Percentiles rank a stretch among this genome's conserved stretches.
These are phyloP conservation scores for Ogataea zsoltii DNA, from an alignment of 805 yeast genomes.

Conservation along the genomic window DNA sequence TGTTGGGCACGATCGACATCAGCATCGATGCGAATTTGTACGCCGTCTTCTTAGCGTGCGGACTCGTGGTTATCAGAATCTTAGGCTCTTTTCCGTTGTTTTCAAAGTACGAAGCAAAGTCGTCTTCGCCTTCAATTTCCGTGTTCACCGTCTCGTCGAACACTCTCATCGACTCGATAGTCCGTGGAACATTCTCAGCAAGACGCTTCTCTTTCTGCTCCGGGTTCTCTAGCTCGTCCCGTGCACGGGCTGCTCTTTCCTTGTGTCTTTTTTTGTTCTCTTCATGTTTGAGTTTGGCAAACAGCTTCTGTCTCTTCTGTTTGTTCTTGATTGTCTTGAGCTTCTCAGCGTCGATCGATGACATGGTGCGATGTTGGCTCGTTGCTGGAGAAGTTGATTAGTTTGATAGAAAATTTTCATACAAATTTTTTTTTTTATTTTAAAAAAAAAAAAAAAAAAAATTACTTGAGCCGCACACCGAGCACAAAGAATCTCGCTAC, in stretches of 20 bases:
- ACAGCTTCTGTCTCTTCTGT: slow-evolving; percentile 75
- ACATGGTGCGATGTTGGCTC: slow-evolving; percentile 14
- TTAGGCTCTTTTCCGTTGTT: slow-evolving; percentile 66
- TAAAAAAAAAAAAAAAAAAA: too few relatives aligned
- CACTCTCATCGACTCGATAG: slow-evolving; percentile 81
- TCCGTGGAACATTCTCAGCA: slow-evolving; percentile 72
- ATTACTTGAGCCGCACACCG: slow-evolving; percentile 1
- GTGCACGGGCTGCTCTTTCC: slow-evolving; percentile 78
- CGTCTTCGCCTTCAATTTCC: slow-evolving; percentile 64
- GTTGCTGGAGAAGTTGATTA: not conserved
- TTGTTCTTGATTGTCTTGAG: slow-evolving; percentile 65
- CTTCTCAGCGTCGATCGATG: slow-evolving; percentile 39
- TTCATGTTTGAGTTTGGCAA: slow-evolving; percentile 71
- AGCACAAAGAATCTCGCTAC: too few relatives aligned
- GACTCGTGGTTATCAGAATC: slow-evolving; percentile 85
- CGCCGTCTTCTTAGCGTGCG: slow-evolving; percentile 80
- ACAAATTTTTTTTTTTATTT: slow-evolving; percentile 2
- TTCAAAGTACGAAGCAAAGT: slow-evolving; percentile 58
- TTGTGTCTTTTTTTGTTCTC: slow-evolving; percentile 76
- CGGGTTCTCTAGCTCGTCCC: slow-evolving; percentile 82
- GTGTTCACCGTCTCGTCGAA: slow-evolving; percentile 77
- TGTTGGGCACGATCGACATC: slow-evolving; percentile 81
- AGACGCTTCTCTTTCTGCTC: slow-evolving; percentile 79
- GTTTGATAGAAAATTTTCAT: not conserved
- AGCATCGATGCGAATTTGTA: slow-evolving; percentile 87